Evolutionary conservation across 257 asterid species (phyloP).

Genomic region (Avicennia marina): DNA sequence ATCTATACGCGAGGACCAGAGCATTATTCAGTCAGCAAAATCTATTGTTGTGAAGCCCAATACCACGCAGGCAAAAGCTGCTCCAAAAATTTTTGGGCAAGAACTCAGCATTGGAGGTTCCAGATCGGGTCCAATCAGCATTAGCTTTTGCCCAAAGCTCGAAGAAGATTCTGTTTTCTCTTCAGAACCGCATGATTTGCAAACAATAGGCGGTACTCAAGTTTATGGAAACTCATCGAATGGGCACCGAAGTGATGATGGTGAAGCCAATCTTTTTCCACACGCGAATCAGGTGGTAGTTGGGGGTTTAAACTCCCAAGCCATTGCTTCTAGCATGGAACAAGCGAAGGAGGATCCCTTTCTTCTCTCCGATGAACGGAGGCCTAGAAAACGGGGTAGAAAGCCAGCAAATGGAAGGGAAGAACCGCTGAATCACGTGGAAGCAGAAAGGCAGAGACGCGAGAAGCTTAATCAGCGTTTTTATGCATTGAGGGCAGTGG

Average conservation of each 20-base stretch:
- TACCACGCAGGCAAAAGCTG: constrained; percentile 36
- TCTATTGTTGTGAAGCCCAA: constrained; percentile 43
- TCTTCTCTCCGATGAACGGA: constrained; percentile 37
- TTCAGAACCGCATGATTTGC: constrained; percentile 41
- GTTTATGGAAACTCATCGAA: not conserved
- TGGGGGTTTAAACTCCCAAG: not conserved
- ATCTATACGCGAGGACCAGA: constrained; percentile 55
- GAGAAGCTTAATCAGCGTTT: constrained; percentile 91
- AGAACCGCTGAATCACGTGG: constrained; percentile 89
- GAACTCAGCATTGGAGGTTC: constrained; percentile 70
- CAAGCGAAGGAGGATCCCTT: constrained; percentile 23
- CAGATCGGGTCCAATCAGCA: constrained; percentile 64
- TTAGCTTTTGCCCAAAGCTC: constrained; percentile 57
- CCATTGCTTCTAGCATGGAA: constrained; percentile 41
- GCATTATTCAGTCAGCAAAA: constrained; percentile 49
- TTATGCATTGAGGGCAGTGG: constrained; percentile 85
- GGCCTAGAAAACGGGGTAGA: constrained; percentile 87
- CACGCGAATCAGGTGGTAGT: not conserved
- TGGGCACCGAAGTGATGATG: not conserved
- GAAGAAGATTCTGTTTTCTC: constrained; percentile 50
- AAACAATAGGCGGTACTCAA: constrained; percentile 28
- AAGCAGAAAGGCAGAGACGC: constrained; percentile 87
- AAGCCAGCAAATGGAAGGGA: constrained; percentile 92
- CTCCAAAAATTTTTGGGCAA: constrained; percentile 63
- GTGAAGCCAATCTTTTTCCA: not conserved